These are phyloP conservation scores for Aspergillaceae sp. DNA, from an alignment of 2,329 filamentous ascomycete genomes.

Conservation along the genomic window DNA sequence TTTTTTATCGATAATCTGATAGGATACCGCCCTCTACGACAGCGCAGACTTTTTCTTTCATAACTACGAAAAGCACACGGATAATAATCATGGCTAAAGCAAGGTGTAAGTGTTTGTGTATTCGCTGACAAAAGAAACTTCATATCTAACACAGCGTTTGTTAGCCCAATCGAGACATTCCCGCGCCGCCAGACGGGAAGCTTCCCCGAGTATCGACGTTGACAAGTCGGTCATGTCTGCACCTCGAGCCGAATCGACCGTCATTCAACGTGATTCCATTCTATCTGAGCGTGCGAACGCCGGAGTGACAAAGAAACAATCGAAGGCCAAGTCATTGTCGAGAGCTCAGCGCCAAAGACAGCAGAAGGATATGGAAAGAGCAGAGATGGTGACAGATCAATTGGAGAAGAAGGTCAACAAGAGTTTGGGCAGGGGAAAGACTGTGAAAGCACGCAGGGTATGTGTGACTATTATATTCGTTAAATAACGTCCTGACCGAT, in stretches of 20 bases:
- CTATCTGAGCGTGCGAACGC: slow-evolving; percentile 42
- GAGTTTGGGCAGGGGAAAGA: slow-evolving; percentile 42
- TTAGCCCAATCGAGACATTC: slow-evolving; percentile 48
- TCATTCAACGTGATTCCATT: slow-evolving; percentile 36
- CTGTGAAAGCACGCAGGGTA: slow-evolving; percentile 41
- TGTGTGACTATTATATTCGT: slow-evolving; percentile 5
- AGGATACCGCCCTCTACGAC: background rate
- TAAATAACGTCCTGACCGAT: background rate
- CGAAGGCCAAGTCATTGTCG: slow-evolving; percentile 40
- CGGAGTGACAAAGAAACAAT: slow-evolving; percentile 47
- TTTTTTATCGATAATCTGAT: slow-evolving; percentile 29
- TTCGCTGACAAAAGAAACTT: too few relatives aligned
- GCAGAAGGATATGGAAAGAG: slow-evolving; percentile 48
- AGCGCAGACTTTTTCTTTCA: too few relatives aligned
- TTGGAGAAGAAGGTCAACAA: slow-evolving; percentile 48
- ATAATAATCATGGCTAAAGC: slow-evolving; percentile 33
- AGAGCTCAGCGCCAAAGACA: slow-evolving; percentile 47
- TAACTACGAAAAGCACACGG: background rate
- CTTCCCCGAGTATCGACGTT: slow-evolving; percentile 45
- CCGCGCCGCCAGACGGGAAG: slow-evolving; percentile 50
- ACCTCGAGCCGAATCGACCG: slow-evolving; percentile 33
- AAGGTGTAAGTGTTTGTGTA: slow-evolving; percentile 17
- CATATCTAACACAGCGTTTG: slow-evolving; percentile 5
- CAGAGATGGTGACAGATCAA: slow-evolving; percentile 47
- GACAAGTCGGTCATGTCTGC: slow-evolving; percentile 42